Percentiles rank a stretch among this genome's conserved stretches.
These are phyloP conservation scores for Hymenoscyphus repandus DNA, from an alignment of 2,329 filamentous ascomycete species.

Conservation along the genomic window DNA sequence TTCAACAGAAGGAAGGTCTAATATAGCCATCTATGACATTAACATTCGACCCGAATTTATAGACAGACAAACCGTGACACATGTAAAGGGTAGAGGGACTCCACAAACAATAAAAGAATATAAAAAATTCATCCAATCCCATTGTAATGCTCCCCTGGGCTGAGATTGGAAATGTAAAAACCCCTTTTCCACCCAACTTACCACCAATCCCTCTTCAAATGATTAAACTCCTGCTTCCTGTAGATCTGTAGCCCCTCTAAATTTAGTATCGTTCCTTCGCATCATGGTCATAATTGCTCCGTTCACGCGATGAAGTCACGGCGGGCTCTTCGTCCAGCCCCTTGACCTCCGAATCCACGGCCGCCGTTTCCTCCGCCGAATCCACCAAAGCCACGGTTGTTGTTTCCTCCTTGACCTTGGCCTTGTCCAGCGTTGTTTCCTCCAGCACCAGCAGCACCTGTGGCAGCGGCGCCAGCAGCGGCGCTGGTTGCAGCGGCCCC, in stretches of 20 bases:
- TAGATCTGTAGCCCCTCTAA: neutral
- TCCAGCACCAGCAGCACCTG: neutral
- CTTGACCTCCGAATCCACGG: neutral
- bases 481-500: slow-evolving; percentile 5
- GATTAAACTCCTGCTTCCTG: slow-evolving; percentile 11
- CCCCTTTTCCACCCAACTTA: slow-evolving; percentile 8
- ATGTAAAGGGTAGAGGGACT: slow-evolving; percentile 2
- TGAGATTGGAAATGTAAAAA: slow-evolving; percentile 11
- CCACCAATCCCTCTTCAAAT: slow-evolving; percentile 10
- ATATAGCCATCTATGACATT: slow-evolving; percentile 11
- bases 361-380: slow-evolving; percentile 1
- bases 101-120: neutral
- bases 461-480: neutral
- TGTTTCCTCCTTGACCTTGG: neutral
- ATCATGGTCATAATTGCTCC: neutral
- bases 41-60: slow-evolving; percentile 15
- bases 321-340: slow-evolving; percentile 9
- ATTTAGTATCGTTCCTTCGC: slow-evolving; percentile 9
- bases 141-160: slow-evolving; percentile 4
- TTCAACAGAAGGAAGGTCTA: neutral
- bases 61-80: slow-evolving; percentile 16
- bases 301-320: slow-evolving; percentile 22
- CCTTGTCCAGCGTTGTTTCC: neutral
- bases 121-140: slow-evolving; percentile 9
- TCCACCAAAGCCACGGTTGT: neutral